These are phyloP conservation scores for Fusarium sp. DNA, from an alignment of 2,329 filamentous ascomycete genomes.

Conservation along the genomic window DNA sequence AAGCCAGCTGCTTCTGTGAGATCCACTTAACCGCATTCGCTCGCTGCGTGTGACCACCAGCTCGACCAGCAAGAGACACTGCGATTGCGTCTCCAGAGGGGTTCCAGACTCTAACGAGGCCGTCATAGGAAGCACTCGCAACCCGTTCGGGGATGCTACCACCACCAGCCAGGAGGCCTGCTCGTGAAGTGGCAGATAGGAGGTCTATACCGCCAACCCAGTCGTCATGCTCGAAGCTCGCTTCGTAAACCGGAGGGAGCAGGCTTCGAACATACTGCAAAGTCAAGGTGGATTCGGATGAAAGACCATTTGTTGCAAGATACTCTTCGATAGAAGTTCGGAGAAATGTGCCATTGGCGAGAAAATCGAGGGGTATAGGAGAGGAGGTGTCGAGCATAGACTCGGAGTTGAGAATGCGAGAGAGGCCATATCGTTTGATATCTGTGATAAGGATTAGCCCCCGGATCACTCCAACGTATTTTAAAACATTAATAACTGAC, in stretches of 20 bases:
- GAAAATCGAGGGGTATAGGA: slow-evolving; percentile 88
- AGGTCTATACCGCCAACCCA: slow-evolving; percentile 93
- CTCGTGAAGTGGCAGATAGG: slow-evolving; percentile 72
- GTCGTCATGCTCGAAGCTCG: slow-evolving; percentile 96
- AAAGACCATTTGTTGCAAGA: slow-evolving; percentile 85
- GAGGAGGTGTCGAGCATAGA: slow-evolving; percentile 72
- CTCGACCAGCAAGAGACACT: slow-evolving; percentile 72
- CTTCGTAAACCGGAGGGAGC: slow-evolving; percentile 87
- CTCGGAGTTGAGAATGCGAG: slow-evolving; percentile 75
- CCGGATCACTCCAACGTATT: not conserved
- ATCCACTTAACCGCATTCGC: slow-evolving; percentile 88
- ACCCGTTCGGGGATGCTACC: slow-evolving; percentile 62
- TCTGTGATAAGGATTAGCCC: slow-evolving; percentile 52
- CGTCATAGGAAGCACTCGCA: slow-evolving; percentile 94
- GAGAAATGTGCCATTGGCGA: slow-evolving; percentile 93
- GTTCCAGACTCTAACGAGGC: slow-evolving; percentile 88
- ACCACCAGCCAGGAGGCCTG: slow-evolving; percentile 58
- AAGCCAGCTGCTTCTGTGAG: slow-evolving; percentile 79
- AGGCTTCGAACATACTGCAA: slow-evolving; percentile 94
- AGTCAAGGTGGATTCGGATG: slow-evolving; percentile 84
- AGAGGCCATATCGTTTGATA: slow-evolving; percentile 75
- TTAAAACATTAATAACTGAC: slow-evolving; percentile 45
- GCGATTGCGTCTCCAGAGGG: slow-evolving; percentile 86
- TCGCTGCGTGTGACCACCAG: slow-evolving; percentile 78
- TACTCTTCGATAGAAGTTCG: slow-evolving; percentile 91